Evolutionary conservation across 1,284 basidiomycete genomes (phyloP).

Genomic region (Ustilago nuda): DNA sequence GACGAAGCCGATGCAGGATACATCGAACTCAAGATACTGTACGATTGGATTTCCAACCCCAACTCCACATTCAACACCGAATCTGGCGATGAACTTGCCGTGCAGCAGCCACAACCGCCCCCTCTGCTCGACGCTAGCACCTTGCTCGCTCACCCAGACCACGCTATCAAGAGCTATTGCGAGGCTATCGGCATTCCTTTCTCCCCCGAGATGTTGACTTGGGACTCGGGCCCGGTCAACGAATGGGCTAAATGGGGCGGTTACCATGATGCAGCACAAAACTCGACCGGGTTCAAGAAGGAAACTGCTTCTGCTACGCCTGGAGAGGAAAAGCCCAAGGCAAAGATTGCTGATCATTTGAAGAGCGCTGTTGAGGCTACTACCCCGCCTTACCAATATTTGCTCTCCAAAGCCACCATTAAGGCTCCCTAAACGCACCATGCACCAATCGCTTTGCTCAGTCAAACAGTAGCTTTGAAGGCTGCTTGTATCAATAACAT

Average conservation of each 20-base stretch:
- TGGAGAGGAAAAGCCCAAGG: conserved; percentile 36
- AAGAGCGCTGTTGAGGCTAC: conserved; percentile 42
- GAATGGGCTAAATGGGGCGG: conserved; percentile 65
- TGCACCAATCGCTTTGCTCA: not conserved
- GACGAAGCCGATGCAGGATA: conserved; percentile 64
- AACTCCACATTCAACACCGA: conserved; percentile 59
- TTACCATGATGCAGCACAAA: conserved; percentile 64
- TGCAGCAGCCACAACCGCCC: conserved; percentile 56
- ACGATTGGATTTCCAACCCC: conserved; percentile 64
- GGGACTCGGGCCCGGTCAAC: conserved; percentile 62
- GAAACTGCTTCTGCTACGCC: conserved; percentile 23
- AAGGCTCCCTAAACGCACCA: conserved; percentile 16
- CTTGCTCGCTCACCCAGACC: conserved; percentile 56
- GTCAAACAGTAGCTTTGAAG: not conserved
- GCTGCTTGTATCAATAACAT: conserved; percentile 4
- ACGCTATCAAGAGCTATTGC: conserved; percentile 59
- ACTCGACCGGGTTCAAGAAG: conserved; percentile 62
- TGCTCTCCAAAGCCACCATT: conserved; percentile 45
- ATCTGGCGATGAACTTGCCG: conserved; percentile 25
- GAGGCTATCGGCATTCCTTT: conserved; percentile 62
- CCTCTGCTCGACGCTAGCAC: conserved; percentile 61
- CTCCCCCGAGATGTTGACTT: conserved; percentile 57
- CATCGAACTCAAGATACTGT: conserved; percentile 59
- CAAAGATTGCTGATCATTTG: conserved; percentile 54
- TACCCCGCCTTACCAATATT: conserved; percentile 47